A percentile compares a stretch with the other conserved stretches of the same genome.
phyloP scores from a whole-genome alignment of 2,329 filamentous ascomycete genomes.

The Metarhizium robertsii region DNA sequence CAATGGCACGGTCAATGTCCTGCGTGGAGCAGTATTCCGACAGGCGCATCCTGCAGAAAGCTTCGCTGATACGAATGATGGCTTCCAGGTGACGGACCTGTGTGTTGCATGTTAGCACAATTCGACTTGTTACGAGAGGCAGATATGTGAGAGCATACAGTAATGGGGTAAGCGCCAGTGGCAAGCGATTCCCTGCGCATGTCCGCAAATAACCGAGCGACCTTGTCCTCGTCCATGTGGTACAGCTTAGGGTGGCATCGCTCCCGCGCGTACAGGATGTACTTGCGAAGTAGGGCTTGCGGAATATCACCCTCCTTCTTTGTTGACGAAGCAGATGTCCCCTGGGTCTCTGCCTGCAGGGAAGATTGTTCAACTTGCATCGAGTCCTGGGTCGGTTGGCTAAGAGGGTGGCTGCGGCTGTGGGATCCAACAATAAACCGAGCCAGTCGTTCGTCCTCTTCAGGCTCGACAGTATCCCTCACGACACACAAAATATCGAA shows the following conservation, averaged over 20 bases:
- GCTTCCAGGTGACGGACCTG: slow-evolving; percentile 95
- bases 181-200: slow-evolving; percentile 90
- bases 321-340: slow-evolving; percentile 5
- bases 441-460: slow-evolving; percentile 85
- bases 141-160: slow-evolving; percentile 49
- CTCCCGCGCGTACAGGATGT: slow-evolving; percentile 90
- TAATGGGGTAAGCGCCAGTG: slow-evolving; percentile 95
- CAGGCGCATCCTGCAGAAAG: slow-evolving; percentile 97
- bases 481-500: slow-evolving; percentile 97
- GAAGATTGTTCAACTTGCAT: slow-evolving; percentile 58
- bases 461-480: slow-evolving; percentile 85
- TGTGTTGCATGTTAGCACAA: not conserved
- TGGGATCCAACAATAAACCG: slow-evolving; percentile 94
- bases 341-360: slow-evolving; percentile 29
- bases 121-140: not conserved
- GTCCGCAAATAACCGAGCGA: slow-evolving; percentile 86
- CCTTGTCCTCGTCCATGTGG: slow-evolving; percentile 96
- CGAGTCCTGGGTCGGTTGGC: slow-evolving; percentile 38
- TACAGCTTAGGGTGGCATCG: slow-evolving; percentile 87
- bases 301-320: slow-evolving; percentile 63
- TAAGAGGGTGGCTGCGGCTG: slow-evolving; percentile 71
- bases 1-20: slow-evolving; percentile 95
- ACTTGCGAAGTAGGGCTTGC: slow-evolving; percentile 87
- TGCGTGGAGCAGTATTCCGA: slow-evolving; percentile 84
- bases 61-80: slow-evolving; percentile 88